Evolutionary conservation across 805 yeast species (phyloP).

Genomic region (Metschnikowia anglica): DNA sequence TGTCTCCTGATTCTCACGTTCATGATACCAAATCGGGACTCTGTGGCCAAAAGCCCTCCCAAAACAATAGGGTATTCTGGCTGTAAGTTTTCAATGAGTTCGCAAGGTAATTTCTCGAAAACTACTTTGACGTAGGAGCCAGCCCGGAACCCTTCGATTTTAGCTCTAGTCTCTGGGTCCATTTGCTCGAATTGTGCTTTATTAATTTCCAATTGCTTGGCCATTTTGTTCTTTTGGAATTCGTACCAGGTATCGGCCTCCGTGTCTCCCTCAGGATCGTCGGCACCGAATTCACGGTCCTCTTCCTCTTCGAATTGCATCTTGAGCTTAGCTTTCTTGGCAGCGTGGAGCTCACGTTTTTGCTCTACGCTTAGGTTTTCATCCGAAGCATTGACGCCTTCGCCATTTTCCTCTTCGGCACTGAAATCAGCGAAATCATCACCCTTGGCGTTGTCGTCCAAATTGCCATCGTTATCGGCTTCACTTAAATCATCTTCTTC

Average conservation of each 20-base stretch:
- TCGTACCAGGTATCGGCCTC: slow-evolving; percentile 98
- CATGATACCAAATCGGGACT: slow-evolving; percentile 87
- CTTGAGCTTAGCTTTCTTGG: slow-evolving; percentile 83
- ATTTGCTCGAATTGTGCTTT: slow-evolving; percentile 71
- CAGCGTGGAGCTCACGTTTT: slow-evolving; percentile 77
- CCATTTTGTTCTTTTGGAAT: slow-evolving; percentile 93
- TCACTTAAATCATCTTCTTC: slow-evolving; percentile 28
- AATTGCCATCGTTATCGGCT: slow-evolving; percentile 26
- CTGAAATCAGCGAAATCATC: slow-evolving; percentile 57
- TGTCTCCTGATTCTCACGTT: slow-evolving; percentile 95
- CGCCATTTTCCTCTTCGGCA: slow-evolving; percentile 49
- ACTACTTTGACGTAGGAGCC: slow-evolving; percentile 93
- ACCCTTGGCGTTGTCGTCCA: slow-evolving; percentile 13
- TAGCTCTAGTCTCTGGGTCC: slow-evolving; percentile 73
- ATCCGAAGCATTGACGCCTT: slow-evolving; percentile 39
- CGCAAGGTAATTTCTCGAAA: slow-evolving; percentile 82
- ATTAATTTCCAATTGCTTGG: slow-evolving; percentile 92
- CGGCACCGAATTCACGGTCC: slow-evolving; percentile 61
- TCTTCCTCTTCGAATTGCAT: slow-evolving; percentile 88
- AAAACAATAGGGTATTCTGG: slow-evolving; percentile 82
- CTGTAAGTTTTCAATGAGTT: slow-evolving; percentile 81
- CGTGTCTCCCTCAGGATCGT: slow-evolving; percentile 66
- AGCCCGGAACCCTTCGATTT: slow-evolving; percentile 87
- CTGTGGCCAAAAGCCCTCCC: slow-evolving; percentile 90
- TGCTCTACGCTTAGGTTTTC: slow-evolving; percentile 60